Base-by-base conservation (phyloP, 2,329 filamentous ascomycete species). In the Fusarium udum region DNA sequence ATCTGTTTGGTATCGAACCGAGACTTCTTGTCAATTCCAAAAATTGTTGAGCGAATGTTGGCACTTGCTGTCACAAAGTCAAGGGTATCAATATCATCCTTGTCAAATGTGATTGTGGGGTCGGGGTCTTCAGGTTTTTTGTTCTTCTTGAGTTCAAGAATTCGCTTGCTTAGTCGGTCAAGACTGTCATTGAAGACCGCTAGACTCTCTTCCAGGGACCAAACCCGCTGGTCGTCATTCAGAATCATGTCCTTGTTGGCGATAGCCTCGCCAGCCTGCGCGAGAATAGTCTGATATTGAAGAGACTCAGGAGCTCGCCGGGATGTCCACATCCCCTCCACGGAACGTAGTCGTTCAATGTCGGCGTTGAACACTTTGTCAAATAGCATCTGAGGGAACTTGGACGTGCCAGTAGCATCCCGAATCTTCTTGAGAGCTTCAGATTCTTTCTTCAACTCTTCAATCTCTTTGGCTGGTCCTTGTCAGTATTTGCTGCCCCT, bases 1-100 rank as follows among this genome's bases (percentile, higher is more conserved):
- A 98, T 99, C 83, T 99, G 93, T 84, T 99, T 99, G 78, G 96
- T 95, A 79, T 98, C 95, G 79, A 98, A 99, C 67, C 97, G 94
- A 28, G 95, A 97, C 81, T 94, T 95, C 9, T 87, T 84, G 61
- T 95, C 93, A 65, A 99, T 97, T 63, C 91, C 92, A 79, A 99
- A 99, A n/a, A 97, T 88, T 31, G 90, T 87, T 2, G 95, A 96
- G 49, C 96, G 90, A 31, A 99, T 89, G 78, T 99, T 99, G 36
- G 95, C 94, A 75, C 92, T 94, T 2, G 96, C 91, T 2, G 95
- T 90, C 12, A 99, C 96, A 80, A 99, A 98, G 79, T 99, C 95
- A 13, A 99, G 87, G 0, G 95, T 98, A 79, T 98, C 95, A 40
- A 92, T 90, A 78, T 99, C 96, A 80, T 99, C 96, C 84, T 99